phyloP scores from a whole-genome alignment of 2,329 filamentous ascomycete genomes.

The Ophiocordyceps australis region DNA sequence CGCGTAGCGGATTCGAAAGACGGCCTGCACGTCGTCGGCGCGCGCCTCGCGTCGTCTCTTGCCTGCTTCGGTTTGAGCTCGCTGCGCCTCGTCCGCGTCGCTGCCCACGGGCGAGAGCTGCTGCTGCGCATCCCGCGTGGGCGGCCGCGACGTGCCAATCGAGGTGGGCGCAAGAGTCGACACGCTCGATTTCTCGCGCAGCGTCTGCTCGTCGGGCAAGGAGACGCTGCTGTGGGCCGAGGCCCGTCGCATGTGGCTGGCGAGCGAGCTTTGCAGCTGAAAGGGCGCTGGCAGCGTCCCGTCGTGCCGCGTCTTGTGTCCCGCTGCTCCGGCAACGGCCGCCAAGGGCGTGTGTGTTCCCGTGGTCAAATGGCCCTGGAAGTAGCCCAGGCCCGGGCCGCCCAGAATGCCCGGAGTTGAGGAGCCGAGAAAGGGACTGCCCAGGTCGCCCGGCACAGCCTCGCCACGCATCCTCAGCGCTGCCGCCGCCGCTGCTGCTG shows the following conservation, averaged over 20 bases:
- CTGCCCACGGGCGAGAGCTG: slow-evolving; percentile 18
- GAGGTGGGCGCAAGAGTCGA: slow-evolving; percentile 41
- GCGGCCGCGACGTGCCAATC: slow-evolving; percentile 32
- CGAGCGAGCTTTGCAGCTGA: no score
- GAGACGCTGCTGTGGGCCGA: slow-evolving; percentile 27
- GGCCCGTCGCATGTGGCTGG: slow-evolving; percentile 21
- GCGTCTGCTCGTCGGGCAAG: slow-evolving; percentile 12
- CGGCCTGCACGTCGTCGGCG: slow-evolving; percentile 39
- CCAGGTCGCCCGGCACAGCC: slow-evolving; percentile 20
- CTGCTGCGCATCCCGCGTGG: slow-evolving; percentile 30
- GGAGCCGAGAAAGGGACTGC: slow-evolving; percentile 38
- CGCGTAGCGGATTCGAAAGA: slow-evolving; percentile 77
- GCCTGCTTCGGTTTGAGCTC: slow-evolving; percentile 2
- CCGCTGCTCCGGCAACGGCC: slow-evolving; percentile 50
- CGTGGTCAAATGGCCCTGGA: slow-evolving; percentile 60
- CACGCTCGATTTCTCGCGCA: slow-evolving; percentile 43
- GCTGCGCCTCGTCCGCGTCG: slow-evolving; percentile 9
- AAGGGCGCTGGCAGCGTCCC: no score
- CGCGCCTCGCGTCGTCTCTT: slow-evolving; percentile 12
- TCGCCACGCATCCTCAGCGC: slow-evolving; percentile 15
- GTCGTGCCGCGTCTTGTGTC: slow-evolving; percentile 3
- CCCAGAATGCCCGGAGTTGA: slow-evolving; percentile 48
- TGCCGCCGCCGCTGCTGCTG: slow-evolving; percentile 12
- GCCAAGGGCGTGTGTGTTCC: slow-evolving; percentile 66
- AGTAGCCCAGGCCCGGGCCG: slow-evolving; percentile 65